A percentile compares a stretch with the other conserved stretches of the same genome.
These are phyloP conservation scores for Bipolaris cookei DNA, from an alignment of 2,329 filamentous ascomycete genomes.

Conservation along the genomic window DNA sequence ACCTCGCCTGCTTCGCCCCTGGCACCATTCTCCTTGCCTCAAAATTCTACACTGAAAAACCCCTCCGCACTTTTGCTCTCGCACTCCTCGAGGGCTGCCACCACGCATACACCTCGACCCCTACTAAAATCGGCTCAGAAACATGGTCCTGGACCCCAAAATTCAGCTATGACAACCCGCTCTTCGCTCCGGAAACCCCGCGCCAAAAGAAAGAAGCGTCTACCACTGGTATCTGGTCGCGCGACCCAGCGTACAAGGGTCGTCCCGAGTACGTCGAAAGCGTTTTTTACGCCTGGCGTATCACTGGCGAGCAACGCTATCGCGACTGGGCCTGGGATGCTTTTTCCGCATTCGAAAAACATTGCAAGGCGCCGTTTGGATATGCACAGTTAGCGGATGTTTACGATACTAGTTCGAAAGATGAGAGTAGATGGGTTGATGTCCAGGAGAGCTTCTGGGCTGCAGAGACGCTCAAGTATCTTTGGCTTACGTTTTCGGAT, in stretches of 20 bases:
- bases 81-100: slow-evolving; percentile 51
- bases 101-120: slow-evolving; percentile 47
- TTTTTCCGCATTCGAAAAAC: slow-evolving; percentile 45
- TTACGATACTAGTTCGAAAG: slow-evolving; percentile 27
- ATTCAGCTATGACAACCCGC: slow-evolving; percentile 41
- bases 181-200: slow-evolving; percentile 36
- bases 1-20: slow-evolving; percentile 51
- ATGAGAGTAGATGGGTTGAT: slow-evolving; percentile 42
- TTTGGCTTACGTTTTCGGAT: slow-evolving; percentile 50
- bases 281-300: slow-evolving; percentile 52
- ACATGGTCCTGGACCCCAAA: slow-evolving; percentile 50
- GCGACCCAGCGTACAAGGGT: slow-evolving; percentile 42
- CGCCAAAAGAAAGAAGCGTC: slow-evolving; percentile 40
- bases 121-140: slow-evolving; percentile 50
- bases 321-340: slow-evolving; percentile 54
- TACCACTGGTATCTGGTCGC: slow-evolving; percentile 44
- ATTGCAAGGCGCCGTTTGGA: slow-evolving; percentile 49
- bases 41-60: slow-evolving; percentile 38
- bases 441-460: slow-evolving; percentile 51
- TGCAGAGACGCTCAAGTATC: slow-evolving; percentile 52
- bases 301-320: slow-evolving; percentile 50
- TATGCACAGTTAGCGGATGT: slow-evolving; percentile 50
- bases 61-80: slow-evolving; percentile 46
- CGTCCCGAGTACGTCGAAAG: slow-evolving; percentile 51
- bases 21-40: slow-evolving; percentile 51